These are phyloP conservation scores for Cicer arietinum DNA, from an alignment of 306 rosid species.

Conservation along the genomic window DNA sequence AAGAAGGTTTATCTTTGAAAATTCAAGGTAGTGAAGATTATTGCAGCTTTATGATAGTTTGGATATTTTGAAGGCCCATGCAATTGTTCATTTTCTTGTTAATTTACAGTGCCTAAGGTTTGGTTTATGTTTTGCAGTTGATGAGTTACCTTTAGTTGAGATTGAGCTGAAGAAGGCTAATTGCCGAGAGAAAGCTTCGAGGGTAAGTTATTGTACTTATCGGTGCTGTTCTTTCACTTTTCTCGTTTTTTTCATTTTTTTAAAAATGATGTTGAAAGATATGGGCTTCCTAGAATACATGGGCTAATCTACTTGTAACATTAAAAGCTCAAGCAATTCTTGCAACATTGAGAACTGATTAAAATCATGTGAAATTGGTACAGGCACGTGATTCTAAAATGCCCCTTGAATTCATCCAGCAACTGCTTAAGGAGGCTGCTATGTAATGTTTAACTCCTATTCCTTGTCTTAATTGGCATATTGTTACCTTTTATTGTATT, in stretches of 20 bases:
- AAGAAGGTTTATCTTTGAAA: slow-evolving; percentile 76
- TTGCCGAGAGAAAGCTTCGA: slow-evolving; percentile 72
- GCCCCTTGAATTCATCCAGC: slow-evolving; percentile 69
- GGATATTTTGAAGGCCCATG: slow-evolving; percentile 26
- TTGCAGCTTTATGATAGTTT: slow-evolving; percentile 27
- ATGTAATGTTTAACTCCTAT: slow-evolving; percentile 49
- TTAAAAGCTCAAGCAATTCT: slow-evolving; percentile 34
- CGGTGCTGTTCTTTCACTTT: slow-evolving; percentile 4
- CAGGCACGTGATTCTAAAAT: slow-evolving; percentile 67
- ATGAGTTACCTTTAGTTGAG: slow-evolving; percentile 74
- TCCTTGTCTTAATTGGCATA: slow-evolving; percentile 37
- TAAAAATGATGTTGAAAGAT: slow-evolving; percentile 19
- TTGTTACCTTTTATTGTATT: background rate
- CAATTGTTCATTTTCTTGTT: slow-evolving; percentile 41
- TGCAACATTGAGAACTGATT: slow-evolving; percentile 37
- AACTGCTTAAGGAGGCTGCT: slow-evolving; percentile 69
- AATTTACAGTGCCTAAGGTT: slow-evolving; percentile 39
- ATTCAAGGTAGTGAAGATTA: slow-evolving; percentile 69
- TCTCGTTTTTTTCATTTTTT: background rate
- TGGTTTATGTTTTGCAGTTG: slow-evolving; percentile 68
- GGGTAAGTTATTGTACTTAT: slow-evolving; percentile 52
- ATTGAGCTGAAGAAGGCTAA: slow-evolving; percentile 85
- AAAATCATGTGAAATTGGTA: slow-evolving; percentile 47
- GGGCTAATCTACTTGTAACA: slow-evolving; percentile 30
- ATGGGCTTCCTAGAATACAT: slow-evolving; percentile 1